Conservation (phyloP, 768 basidiomycete genomes). For the Boletus eberwhitei region DNA sequence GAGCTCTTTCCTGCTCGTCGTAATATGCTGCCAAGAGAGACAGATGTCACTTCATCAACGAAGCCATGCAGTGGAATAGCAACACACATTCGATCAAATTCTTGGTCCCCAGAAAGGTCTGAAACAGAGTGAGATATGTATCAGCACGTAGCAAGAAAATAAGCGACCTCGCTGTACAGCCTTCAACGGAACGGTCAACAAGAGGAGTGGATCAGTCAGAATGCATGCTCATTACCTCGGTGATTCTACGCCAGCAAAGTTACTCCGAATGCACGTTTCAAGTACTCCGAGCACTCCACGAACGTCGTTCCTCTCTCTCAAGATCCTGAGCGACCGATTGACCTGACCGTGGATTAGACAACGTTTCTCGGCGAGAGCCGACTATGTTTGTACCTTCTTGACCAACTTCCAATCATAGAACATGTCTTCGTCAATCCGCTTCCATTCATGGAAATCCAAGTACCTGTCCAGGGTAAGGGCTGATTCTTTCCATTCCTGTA, state of each 20-base stretch:
- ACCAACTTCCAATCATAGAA: constrained; percentile 93
- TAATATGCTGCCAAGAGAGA: constrained; percentile 61
- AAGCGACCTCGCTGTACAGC: constrained; percentile 78
- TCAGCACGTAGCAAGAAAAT: not conserved
- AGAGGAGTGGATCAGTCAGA: not conserved
- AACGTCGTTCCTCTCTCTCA: constrained; percentile 76
- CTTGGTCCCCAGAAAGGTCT: constrained; percentile 95
- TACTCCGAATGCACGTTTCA: constrained; percentile 85
- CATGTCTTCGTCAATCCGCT: constrained; percentile 77
- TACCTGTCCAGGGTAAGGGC: constrained; percentile 78
- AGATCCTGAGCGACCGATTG: constrained; percentile 61
- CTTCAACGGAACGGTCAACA: constrained; percentile 36
- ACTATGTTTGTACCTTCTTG: constrained; percentile 49
- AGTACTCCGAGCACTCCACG: constrained; percentile 86
- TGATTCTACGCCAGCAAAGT: constrained; percentile 93
- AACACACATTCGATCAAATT: constrained; percentile 76
- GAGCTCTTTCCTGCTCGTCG: constrained; percentile 68
- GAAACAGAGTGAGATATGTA: constrained; percentile 13
- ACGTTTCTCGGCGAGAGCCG: too few species aligned
- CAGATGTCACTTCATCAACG: not conserved
- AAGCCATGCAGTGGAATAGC: not conserved
- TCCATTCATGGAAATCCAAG: constrained; percentile 89
- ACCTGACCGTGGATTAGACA: constrained; percentile 44
- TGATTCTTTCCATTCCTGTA: constrained; percentile 82
- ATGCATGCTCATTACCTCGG: constrained; percentile 45